Evolutionary conservation across 129 eudicot species (phyloP).

Genomic region (Tagetes patula): DNA sequence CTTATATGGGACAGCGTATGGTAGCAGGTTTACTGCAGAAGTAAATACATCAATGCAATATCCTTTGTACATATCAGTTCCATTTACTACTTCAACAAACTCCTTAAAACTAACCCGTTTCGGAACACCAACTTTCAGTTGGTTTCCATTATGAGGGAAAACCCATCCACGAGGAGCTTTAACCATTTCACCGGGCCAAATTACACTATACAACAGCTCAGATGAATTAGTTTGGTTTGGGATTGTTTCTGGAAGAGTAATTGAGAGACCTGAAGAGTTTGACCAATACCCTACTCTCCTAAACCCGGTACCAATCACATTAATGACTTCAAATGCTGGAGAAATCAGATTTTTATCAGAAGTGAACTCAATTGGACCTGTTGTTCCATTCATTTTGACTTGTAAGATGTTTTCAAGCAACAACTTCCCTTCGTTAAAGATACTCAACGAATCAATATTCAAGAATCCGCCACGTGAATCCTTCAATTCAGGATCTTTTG

Average conservation of each 20-base stretch:
- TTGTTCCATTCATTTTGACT: constrained; percentile 60
- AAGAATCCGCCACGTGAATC: constrained; percentile 24
- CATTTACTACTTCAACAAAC: constrained; percentile 42
- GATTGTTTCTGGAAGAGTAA: constrained; percentile 52
- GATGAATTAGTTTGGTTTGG: constrained; percentile 40
- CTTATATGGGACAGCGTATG: constrained; percentile 74
- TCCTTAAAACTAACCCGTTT: constrained; percentile 60
- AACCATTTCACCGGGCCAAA: constrained; percentile 79
- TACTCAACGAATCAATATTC: constrained; percentile 52
- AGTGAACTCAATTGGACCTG: constrained; percentile 55
- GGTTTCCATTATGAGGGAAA: constrained; percentile 68
- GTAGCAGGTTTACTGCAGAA: constrained; percentile 67
- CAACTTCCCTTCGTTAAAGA: constrained; percentile 61
- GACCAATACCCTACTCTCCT: constrained; percentile 74
- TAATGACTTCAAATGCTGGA: constrained; percentile 75
- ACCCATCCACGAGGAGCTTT: constrained; percentile 88
- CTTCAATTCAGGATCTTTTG: constrained; percentile 37
- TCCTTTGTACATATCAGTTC: constrained; percentile 51
- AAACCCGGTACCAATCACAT: constrained; percentile 70
- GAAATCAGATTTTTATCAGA: constrained; percentile 42
- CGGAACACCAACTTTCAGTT: constrained; percentile 64
- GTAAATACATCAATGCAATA: constrained; percentile 82
- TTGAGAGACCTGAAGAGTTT: constrained; percentile 64
- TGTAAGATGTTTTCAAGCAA: constrained; percentile 48
- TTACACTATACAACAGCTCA: constrained; percentile 37